Evolutionary conservation across 192 early-diverging fungal genomes (phyloP).

Genomic region (Backusella tarrabulga): DNA sequence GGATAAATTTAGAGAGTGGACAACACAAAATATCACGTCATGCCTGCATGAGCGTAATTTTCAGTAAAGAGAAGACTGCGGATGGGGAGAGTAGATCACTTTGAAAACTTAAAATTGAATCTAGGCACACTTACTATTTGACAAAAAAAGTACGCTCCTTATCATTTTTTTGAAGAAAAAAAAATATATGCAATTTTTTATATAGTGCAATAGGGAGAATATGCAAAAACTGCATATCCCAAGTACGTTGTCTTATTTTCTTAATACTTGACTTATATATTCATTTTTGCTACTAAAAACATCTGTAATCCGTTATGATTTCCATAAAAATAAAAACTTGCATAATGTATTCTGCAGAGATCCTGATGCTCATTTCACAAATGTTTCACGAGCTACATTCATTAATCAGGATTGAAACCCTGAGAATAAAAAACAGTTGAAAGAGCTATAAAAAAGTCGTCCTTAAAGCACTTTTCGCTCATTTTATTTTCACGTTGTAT

Average conservation of each 20-base stretch:
- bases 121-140: too few relatives aligned
- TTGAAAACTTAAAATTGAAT: too few relatives aligned
- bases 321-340: not conserved
- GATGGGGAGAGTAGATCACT: too few relatives aligned
- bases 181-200: too few relatives aligned
- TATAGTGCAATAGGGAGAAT: not conserved
- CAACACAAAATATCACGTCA: too few relatives aligned
- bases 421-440: not conserved
- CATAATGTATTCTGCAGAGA: not conserved
- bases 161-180: too few relatives aligned
- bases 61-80: too few relatives aligned
- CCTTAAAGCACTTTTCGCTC: not conserved
- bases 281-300: not conserved
- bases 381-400: not conserved
- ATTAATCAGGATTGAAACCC: not conserved
- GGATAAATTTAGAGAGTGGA: too few relatives aligned
- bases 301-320: not conserved
- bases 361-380: not conserved
- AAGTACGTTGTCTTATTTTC: not conserved
- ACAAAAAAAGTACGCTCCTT: too few relatives aligned
- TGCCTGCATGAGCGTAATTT: too few relatives aligned
- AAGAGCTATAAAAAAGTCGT: not conserved
- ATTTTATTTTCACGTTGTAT: not conserved
- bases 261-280: not conserved
- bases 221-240: not conserved